phyloP scores from a whole-genome alignment of 2,329 filamentous ascomycete species.

The Curvularia hawaiiensis region DNA sequence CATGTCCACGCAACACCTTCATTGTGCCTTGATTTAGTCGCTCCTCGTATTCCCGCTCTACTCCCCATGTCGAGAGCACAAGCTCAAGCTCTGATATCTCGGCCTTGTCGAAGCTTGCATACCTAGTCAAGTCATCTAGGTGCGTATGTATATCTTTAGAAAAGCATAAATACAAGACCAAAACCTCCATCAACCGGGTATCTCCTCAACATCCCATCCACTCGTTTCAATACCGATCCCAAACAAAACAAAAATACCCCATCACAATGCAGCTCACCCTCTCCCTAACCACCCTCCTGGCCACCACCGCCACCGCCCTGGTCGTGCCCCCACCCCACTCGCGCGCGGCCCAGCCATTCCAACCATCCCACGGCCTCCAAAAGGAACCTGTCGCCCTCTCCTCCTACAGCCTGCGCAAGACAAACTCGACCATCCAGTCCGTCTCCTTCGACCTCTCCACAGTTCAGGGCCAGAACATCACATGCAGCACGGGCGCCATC shows the following conservation, averaged over 20 bases:
- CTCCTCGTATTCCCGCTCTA: neutral
- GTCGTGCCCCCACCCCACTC: conserved; percentile 23
- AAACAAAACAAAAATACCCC: neutral
- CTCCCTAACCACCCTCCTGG: conserved; percentile 26
- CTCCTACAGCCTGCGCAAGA: conserved; percentile 29
- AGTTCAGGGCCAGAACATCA: conserved; percentile 19
- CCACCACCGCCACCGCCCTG: conserved; percentile 24
- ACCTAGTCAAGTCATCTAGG: neutral
- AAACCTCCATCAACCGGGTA: neutral
- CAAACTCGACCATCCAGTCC: conserved; percentile 20
- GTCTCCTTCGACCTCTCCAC: conserved; percentile 31
- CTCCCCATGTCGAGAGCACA: neutral
- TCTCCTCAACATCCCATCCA: neutral
- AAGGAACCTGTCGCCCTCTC: conserved; percentile 30
- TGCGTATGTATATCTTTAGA: neutral
- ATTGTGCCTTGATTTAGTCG: neutral
- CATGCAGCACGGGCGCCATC: conserved; percentile 18
- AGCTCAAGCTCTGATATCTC: neutral
- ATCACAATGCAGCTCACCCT: conserved; percentile 25
- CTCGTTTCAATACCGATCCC: no score
- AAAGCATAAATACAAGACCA: neutral
- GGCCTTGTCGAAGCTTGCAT: neutral
- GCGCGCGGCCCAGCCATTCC: no score
- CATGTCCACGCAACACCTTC: neutral
- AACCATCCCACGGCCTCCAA: neutral